phyloP scores from a whole-genome alignment of 768 basidiomycete species.

The Leucosporidium creatinivorum region DNA sequence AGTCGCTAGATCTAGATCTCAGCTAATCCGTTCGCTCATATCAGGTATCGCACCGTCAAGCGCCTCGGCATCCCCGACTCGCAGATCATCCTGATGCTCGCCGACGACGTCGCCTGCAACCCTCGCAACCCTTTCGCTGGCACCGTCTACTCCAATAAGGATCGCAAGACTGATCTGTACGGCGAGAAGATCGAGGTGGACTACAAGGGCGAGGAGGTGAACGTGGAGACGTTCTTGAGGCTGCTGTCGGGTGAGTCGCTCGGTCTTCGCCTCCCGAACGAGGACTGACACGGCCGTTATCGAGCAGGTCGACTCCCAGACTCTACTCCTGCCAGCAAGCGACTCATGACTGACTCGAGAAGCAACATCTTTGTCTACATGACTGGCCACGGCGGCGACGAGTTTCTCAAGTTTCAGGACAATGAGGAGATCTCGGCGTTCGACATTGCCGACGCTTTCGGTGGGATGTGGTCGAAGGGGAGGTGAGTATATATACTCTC shows the following conservation, averaged over 20 bases:
- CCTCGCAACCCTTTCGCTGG: conserved; percentile 84
- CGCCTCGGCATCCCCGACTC: conserved; percentile 96
- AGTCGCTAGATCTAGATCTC: background rate
- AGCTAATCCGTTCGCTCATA: background rate
- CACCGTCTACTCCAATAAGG: conserved; percentile 82
- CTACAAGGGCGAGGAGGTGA: conserved; percentile 96
- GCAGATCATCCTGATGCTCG: conserved; percentile 97
- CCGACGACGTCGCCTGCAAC: conserved; percentile 93
- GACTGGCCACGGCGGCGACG: conserved; percentile 97
- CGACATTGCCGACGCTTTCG: conserved; percentile 95
- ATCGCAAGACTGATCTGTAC: conserved; percentile 75
- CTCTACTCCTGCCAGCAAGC: conserved; percentile 82
- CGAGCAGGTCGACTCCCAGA: conserved; percentile 67
- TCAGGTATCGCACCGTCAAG: conserved; percentile 95
- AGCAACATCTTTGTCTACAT: conserved; percentile 96
- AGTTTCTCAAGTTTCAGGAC: conserved; percentile 98
- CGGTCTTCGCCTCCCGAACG: background rate
- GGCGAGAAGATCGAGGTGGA: conserved; percentile 97
- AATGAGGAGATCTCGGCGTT: conserved; percentile 95
- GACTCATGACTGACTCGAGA: conserved; percentile 77
- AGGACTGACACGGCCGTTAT: background rate
- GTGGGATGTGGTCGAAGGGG: conserved; percentile 97
- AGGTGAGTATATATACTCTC: conserved; percentile 54
- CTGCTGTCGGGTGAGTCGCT: conserved; percentile 69
- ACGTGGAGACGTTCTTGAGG: conserved; percentile 89